These are phyloP conservation scores for Tylopilus orsonianus DNA, from an alignment of 1,284 basidiomycete genomes.

Conservation along the genomic window DNA sequence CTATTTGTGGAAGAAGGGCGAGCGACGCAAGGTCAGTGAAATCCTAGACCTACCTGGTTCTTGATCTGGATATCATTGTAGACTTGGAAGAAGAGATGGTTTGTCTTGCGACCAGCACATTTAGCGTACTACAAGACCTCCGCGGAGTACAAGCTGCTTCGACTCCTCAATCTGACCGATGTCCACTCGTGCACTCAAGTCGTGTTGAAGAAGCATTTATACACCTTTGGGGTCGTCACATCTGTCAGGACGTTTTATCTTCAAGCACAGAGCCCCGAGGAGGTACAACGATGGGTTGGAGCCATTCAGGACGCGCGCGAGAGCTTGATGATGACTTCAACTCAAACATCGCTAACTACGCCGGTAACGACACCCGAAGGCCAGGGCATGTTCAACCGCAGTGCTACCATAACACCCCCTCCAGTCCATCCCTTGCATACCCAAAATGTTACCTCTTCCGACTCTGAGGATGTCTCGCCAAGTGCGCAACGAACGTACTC, in stretches of 20 bases:
- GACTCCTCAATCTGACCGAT: conserved; percentile 85
- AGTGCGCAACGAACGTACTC: conserved; percentile 38
- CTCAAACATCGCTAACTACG: conserved; percentile 50
- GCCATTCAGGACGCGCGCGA: conserved; percentile 80
- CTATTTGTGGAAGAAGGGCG: conserved; percentile 94
- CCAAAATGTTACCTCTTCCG: conserved; percentile 63
- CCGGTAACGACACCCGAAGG: conserved; percentile 51
- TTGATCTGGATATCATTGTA: conserved; percentile 35
- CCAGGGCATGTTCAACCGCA: conserved; percentile 26
- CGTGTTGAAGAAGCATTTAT: conserved; percentile 84
- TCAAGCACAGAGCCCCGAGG: conserved; percentile 69
- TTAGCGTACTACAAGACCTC: conserved; percentile 97
- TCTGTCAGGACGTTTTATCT: conserved; percentile 92
- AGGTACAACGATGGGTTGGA: conserved; percentile 83
- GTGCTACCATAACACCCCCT: conserved; percentile 45
- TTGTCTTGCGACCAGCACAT: conserved; percentile 89
- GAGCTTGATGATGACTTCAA: conserved; percentile 59
- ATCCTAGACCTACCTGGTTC: conserved; percentile 9
- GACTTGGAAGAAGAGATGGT: conserved; percentile 99
- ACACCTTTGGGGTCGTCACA: conserved; percentile 93
- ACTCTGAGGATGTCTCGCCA: conserved; percentile 69
- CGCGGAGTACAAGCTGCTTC: conserved; percentile 88
- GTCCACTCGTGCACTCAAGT: conserved; percentile 91
- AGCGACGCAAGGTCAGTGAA: conserved; percentile 83
- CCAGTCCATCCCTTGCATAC: conserved; percentile 35